A percentile compares a stretch with the other conserved stretches of the same genome.
phyloP scores from a whole-genome alignment of 148 eudicot species.

The Cornus kousa region DNA sequence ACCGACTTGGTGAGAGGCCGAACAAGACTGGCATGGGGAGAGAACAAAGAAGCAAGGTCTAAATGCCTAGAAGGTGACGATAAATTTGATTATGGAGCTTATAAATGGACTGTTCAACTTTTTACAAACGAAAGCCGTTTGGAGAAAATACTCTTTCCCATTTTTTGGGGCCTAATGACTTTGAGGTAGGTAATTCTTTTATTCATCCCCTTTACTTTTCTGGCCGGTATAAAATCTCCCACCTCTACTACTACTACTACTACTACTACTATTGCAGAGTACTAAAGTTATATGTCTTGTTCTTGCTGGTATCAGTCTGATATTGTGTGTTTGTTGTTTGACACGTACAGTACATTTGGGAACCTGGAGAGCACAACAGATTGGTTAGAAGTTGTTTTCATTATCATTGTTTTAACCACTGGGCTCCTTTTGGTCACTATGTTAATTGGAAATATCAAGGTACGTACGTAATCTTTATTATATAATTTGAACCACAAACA shows the following conservation, averaged over 20 bases:
- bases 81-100: slow-evolving; percentile 72
- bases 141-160: slow-evolving; percentile 88
- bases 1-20: slow-evolving; percentile 29
- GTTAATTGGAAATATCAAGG: slow-evolving; percentile 98
- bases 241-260: no score
- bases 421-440: slow-evolving; percentile 90
- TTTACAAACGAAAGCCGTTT: slow-evolving; percentile 63
- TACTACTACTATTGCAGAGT: no score
- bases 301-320: neutral
- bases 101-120: slow-evolving; percentile 86
- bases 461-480: slow-evolving; percentile 28
- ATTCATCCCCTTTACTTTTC: neutral
- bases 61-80: slow-evolving; percentile 48
- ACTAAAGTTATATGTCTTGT: neutral
- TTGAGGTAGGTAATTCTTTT: slow-evolving; percentile 46
- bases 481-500: no score
- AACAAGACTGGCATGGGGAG: slow-evolving; percentile 59
- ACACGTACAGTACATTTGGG: slow-evolving; percentile 85
- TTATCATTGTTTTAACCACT: slow-evolving; percentile 75
- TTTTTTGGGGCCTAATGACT: slow-evolving; percentile 96
- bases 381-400: slow-evolving; percentile 79
- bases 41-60: slow-evolving; percentile 40
- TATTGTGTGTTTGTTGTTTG: neutral
- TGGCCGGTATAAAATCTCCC: no score
- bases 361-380: slow-evolving; percentile 93